These are phyloP conservation scores for Fusarium sp. DNA, from an alignment of 2,329 filamentous ascomycete species.

Conservation along the genomic window DNA sequence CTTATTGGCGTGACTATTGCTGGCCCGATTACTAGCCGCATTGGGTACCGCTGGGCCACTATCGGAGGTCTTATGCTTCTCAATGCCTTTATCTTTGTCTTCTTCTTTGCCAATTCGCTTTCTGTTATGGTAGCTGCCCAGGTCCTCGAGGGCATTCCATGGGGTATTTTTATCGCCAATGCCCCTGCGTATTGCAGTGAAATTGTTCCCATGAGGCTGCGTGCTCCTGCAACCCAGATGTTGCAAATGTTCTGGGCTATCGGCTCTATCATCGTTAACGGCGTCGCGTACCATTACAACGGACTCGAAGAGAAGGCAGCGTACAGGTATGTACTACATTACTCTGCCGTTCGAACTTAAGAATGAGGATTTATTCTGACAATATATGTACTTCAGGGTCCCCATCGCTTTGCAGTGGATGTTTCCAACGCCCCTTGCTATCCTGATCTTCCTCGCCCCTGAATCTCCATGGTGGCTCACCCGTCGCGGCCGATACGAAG, in stretches of 20 bases:
- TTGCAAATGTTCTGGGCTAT: constrained; percentile 74
- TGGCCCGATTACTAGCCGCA: constrained; percentile 50
- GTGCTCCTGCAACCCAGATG: constrained; percentile 67
- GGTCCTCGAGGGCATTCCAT: constrained; percentile 68
- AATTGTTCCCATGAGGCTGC: constrained; percentile 66
- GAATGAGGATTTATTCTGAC: constrained; percentile 33
- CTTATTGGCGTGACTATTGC: constrained; percentile 51
- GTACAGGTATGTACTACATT: constrained; percentile 22
- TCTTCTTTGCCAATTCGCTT: constrained; percentile 62
- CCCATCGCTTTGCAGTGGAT: constrained; percentile 69
- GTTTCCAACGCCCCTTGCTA: constrained; percentile 64
- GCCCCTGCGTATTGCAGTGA: constrained; percentile 69
- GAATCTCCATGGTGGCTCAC: constrained; percentile 66
- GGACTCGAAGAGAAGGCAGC: not conserved
- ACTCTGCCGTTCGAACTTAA: constrained; percentile 8
- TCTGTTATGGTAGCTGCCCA: constrained; percentile 60
- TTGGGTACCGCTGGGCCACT: constrained; percentile 53
- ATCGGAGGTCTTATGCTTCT: constrained; percentile 51
- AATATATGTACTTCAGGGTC: constrained; percentile 46
- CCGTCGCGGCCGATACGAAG: constrained; percentile 56
- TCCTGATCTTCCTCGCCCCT: constrained; percentile 61
- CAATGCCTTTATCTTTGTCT: constrained; percentile 56
- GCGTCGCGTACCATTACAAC: constrained; percentile 64
- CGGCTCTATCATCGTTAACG: constrained; percentile 68
- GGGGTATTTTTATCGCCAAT: constrained; percentile 73